Evolutionary conservation across 2,329 filamentous ascomycete species (phyloP).

Genomic region (Stemphylium beticola): DNA sequence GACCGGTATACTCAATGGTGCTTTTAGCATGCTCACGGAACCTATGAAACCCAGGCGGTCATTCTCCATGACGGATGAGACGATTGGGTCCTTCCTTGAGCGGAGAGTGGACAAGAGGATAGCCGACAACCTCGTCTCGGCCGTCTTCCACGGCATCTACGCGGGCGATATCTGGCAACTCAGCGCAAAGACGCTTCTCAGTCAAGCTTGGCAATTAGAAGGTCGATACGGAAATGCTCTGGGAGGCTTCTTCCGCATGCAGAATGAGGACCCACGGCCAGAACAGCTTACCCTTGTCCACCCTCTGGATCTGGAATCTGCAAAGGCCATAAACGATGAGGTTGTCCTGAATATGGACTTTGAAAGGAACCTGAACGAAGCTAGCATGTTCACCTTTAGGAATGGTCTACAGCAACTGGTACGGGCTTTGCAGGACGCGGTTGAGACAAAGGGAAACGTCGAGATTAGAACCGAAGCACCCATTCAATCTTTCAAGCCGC

Average conservation of each 20-base stretch:
- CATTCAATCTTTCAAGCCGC: constrained; percentile 27
- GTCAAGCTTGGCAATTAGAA: constrained; percentile 59
- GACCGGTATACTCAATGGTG: constrained; percentile 64
- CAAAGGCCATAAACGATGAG: constrained; percentile 42
- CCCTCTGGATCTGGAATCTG: constrained; percentile 29
- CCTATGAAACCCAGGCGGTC: constrained; percentile 42
- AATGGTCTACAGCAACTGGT: constrained; percentile 52
- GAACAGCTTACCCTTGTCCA: constrained; percentile 18
- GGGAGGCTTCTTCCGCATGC: constrained; percentile 29
- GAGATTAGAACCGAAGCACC: constrained; percentile 48
- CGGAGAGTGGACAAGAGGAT: constrained; percentile 61
- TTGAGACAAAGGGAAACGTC: constrained; percentile 49
- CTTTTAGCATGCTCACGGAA: constrained; percentile 50
- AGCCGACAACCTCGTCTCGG: constrained; percentile 77
- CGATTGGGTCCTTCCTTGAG: constrained; percentile 70
- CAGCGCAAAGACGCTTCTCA: constrained; percentile 71
- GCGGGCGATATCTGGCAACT: constrained; percentile 85
- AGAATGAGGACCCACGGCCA: constrained; percentile 15
- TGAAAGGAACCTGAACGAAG: constrained; percentile 37
- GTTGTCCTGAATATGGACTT: constrained; percentile 45
- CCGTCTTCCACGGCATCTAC: constrained; percentile 84
- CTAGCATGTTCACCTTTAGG: constrained; percentile 53
- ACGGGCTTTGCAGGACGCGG: constrained; percentile 42
- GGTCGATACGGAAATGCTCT: constrained; percentile 43
- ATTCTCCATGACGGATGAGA: constrained; percentile 65